Base-by-base conservation (phyloP, 306 rosid genomes). In the Prunus fruticosa region DNA sequence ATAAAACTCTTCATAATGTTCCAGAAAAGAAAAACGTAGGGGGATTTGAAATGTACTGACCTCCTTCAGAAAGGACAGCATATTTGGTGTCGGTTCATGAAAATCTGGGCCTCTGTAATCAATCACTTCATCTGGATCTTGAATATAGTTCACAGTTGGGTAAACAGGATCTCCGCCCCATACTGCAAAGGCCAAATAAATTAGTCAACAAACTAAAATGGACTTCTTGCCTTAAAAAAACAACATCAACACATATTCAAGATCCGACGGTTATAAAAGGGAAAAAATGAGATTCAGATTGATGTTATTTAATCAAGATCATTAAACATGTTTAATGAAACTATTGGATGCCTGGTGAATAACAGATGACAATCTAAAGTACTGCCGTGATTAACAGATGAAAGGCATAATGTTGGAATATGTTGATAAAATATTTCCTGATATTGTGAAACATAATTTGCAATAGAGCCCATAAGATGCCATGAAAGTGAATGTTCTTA, bases 151-250 rank as follows among this genome's bases (percentile, higher is more conserved):
- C 71, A 95, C 85, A 27, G 99, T 95, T 49, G 99, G 99, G 80
- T 95, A 95, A 77, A 95, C 97, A 28, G 97, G 99, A 90, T 95
- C 99, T 54, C 99, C 99, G 46, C 97, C 99, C 99, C 99, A 95
- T 85, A 95, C 99, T 95, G 86, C 83, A 89, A 68, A 85, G 76
- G 80, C 67, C 79, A 88, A 49, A 49, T 8, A 65, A 32, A 68
- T 43, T 7, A 67, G 71, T 74, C 81, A 81, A 32, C 51, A 78
- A 14, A 62, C 52, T 23, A 8, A 1, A 49, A 7, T 10, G 65
- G 50, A 58, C 22, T 30, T 50, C 19, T 11, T 20, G 25, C 68
- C 27, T 22, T 51, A 76, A 18, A 5, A 72, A 15, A 64, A 72
- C 25, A 72, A 56, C 8, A 58, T 53, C 71, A 8, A 51, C 51